Evolutionary conservation across 176 grass and related monocot genomes (phyloP).

Genomic region (Chloris gayana): DNA sequence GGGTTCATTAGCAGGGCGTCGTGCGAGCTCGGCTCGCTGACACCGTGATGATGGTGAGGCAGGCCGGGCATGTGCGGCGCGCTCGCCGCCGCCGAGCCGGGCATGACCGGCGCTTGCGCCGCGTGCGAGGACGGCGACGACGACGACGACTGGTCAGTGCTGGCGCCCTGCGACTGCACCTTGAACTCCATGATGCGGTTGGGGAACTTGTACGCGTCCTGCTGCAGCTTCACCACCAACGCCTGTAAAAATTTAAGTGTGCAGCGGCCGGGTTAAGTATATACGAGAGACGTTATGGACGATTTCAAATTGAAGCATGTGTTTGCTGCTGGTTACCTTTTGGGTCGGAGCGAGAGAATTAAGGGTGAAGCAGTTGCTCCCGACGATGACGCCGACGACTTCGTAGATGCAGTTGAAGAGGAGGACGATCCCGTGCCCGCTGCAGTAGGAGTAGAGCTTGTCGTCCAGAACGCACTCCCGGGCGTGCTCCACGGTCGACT

Average conservation of each 20-base stretch:
- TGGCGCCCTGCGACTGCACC: constrained; percentile 40
- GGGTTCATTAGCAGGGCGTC: constrained; percentile 41
- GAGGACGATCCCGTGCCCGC: constrained; percentile 55
- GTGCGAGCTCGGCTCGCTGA: constrained; percentile 34
- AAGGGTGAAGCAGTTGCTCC: constrained; percentile 53
- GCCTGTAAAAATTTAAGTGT: constrained; percentile 29
- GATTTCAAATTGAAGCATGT: not conserved
- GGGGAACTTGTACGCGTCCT: constrained; percentile 72
- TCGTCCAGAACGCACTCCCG: constrained; percentile 62
- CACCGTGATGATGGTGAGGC: constrained; percentile 3
- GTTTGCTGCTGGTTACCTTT: constrained; percentile 27
- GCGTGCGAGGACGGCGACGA: not conserved
- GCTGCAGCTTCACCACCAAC: constrained; percentile 63
- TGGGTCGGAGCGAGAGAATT: constrained; percentile 52
- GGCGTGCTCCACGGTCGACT: constrained; percentile 71
- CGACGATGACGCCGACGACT: constrained; percentile 56
- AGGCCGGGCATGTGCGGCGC: constrained; percentile 42
- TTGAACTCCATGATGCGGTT: constrained; percentile 60
- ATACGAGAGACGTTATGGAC: too few species aligned
- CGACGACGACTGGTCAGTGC: not conserved
- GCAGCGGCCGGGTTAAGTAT: too few species aligned
- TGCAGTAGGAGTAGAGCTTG: constrained; percentile 73
- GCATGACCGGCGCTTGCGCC: not conserved
- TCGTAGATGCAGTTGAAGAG: constrained; percentile 70
- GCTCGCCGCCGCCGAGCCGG: constrained; percentile 5